These are phyloP conservation scores for Turnera subulata DNA, from an alignment of 345 rosid genomes.

Conservation along the genomic window DNA sequence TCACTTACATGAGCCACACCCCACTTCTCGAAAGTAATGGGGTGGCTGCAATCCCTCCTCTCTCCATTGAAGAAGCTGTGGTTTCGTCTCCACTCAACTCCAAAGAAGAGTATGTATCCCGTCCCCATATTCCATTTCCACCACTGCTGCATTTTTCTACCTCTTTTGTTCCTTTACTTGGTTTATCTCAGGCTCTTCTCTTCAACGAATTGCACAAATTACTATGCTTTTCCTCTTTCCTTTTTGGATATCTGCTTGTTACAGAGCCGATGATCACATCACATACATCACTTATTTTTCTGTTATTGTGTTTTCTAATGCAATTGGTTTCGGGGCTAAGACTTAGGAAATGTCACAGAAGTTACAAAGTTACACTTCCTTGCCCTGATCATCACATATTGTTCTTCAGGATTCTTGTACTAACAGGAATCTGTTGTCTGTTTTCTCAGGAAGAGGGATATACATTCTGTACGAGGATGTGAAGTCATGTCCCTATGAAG, in stretches of 20 bases:
- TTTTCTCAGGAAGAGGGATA: slow-evolving; percentile 65
- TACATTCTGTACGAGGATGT: slow-evolving; percentile 87
- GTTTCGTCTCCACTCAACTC: slow-evolving; percentile 67
- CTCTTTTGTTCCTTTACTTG: neutral
- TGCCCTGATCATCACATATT: neutral
- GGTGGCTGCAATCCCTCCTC: slow-evolving; percentile 87
- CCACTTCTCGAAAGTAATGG: slow-evolving; percentile 46
- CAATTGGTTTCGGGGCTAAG: no score
- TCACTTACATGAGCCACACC: slow-evolving; percentile 36
- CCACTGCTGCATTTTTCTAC: neutral
- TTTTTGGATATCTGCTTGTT: no score
- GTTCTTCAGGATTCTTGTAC: neutral
- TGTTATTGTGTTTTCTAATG: no score
- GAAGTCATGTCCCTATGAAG: slow-evolving; percentile 82
- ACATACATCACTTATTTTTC: no score
- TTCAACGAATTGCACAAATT: neutral
- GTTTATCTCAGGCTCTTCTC: neutral
- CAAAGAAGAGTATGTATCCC: slow-evolving; percentile 54
- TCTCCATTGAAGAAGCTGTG: slow-evolving; percentile 93
- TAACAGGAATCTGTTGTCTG: no score
- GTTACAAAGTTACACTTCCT: no score
- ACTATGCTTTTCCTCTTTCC: no score
- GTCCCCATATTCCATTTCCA: neutral
- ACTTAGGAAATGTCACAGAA: no score
- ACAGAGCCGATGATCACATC: no score